Base-by-base conservation (phyloP, 2,329 filamentous ascomycete species). In the Kalmusia sp. region DNA sequence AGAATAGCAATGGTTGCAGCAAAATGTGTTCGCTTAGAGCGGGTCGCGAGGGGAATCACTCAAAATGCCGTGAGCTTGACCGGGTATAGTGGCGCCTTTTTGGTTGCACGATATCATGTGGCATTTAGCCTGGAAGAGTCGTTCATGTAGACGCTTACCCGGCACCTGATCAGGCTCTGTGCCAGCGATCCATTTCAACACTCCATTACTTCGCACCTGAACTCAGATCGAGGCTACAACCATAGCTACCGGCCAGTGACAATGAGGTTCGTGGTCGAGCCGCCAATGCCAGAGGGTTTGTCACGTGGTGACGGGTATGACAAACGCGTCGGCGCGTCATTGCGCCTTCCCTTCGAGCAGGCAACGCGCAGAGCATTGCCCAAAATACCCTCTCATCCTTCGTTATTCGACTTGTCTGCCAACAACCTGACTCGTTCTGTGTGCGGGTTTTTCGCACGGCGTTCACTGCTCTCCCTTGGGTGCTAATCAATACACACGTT, bases 261-360 rank as follows among this genome's bases (percentile, higher is more conserved):
- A n/a, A n/a, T n/a, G n/a, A n/a, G n/a, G n/a, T n/a, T n/a, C n/a
- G n/a, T n/a, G n/a, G n/a, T n/a, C n/a, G n/a, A n/a, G n/a, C n/a
- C n/a, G n/a, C n/a, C n/a, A n/a, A n/a, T n/a, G n/a, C n/a, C n/a
- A 35, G n/a, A 3, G 24, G 8, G 25, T 27, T 27, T n/a, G 37
- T 15, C 44, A 47, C 31, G 44, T 47, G 44, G 12, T n/a, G n/a
- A n/a, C n/a, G n/a, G n/a, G n/a, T n/a, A n/a, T n/a, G n/a, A n/a
- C n/a, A n/a, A n/a, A n/a, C n/a, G n/a, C n/a, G n/a, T n/a, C 11
- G 3, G 15, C 44, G 44, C 44, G 44, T 37, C 44, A 37, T 37
- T 19, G 31, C 33, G 33, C 25, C 31, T 47, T 47, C 44, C 44
- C 21, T 28, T 15, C 9, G 3, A 15, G 17, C 9, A 17, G 8